A percentile compares a stretch with the other conserved stretches of the same genome.
Conservation (phyloP, 768 basidiomycete species). For the Boletus speciosus region DNA sequence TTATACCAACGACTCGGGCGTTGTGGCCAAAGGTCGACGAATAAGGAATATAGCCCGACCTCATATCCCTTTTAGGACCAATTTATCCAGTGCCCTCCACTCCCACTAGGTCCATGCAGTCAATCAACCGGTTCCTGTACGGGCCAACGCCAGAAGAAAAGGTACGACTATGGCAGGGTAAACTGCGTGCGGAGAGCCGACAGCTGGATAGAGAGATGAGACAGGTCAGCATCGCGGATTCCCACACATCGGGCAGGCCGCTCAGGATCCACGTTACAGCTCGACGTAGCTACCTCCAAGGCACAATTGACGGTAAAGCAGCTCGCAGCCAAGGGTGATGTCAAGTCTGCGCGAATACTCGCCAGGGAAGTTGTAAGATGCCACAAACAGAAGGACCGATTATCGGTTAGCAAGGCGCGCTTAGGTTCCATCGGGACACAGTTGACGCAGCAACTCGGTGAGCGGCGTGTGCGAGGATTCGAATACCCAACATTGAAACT, state of each 20-base stretch:
- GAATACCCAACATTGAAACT: neutral
- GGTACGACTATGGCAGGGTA: slow-evolving; percentile 87
- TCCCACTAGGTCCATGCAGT: slow-evolving; percentile 53
- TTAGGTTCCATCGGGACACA: slow-evolving; percentile 89
- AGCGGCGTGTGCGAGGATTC: slow-evolving; percentile 25
- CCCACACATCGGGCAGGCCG: slow-evolving; percentile 9
- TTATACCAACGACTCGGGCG: too few relatives aligned
- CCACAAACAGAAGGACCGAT: slow-evolving; percentile 88
- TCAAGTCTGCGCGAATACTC: slow-evolving; percentile 88
- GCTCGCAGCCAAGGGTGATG: slow-evolving; percentile 86
- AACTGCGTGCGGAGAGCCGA: slow-evolving; percentile 78
- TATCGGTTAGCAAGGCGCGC: slow-evolving; percentile 90
- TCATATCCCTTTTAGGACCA: slow-evolving; percentile 12
- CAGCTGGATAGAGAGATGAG: slow-evolving; percentile 90
- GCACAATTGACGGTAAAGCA: slow-evolving; percentile 79
- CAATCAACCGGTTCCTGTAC: slow-evolving; percentile 91
- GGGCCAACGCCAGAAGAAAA: slow-evolving; percentile 96
- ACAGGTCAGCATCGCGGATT: slow-evolving; percentile 60
- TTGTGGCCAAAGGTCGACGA: neutral
- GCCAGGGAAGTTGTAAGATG: slow-evolving; percentile 94
- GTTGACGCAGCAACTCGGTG: slow-evolving; percentile 88
- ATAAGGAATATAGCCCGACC: slow-evolving; percentile 3
- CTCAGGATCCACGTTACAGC: slow-evolving; percentile 40
- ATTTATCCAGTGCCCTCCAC: neutral
- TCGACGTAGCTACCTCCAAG: slow-evolving; percentile 80